Conservation (phyloP, 1,284 basidiomycete genomes). For the Leccinum angustisporum region DNA sequence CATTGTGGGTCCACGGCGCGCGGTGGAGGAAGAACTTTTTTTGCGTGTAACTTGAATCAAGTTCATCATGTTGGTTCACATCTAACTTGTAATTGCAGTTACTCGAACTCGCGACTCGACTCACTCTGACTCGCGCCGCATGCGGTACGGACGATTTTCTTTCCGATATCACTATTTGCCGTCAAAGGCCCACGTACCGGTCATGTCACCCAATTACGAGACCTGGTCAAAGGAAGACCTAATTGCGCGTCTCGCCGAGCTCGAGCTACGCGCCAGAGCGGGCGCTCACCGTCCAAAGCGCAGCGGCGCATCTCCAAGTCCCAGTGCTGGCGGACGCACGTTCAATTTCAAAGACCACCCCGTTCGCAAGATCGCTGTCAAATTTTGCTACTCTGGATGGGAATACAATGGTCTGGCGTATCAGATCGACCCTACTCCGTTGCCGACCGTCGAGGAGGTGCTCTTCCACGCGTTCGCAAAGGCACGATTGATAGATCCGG, state of each 20-base stretch:
- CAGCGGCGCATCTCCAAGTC: conserved; percentile 2
- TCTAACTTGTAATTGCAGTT: neutral
- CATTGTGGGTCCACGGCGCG: neutral
- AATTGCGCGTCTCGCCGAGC: conserved; percentile 55
- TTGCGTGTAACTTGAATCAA: too few relatives aligned
- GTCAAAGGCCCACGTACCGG: conserved; percentile 27
- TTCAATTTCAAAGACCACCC: conserved; percentile 71
- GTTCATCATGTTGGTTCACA: neutral
- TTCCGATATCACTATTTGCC: conserved; percentile 32
- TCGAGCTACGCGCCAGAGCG: conserved; percentile 41
- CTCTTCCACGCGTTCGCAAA: conserved; percentile 82
- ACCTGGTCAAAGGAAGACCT: conserved; percentile 68
- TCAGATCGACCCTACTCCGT: conserved; percentile 64
- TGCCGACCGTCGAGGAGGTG: conserved; percentile 91
- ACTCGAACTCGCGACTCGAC: neutral
- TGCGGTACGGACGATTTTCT: conserved; percentile 28
- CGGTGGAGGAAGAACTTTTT: neutral
- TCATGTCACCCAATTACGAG: conserved; percentile 46
- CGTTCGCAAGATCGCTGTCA: conserved; percentile 86
- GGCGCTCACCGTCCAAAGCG: conserved; percentile 9
- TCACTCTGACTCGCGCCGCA: conserved; percentile 4
- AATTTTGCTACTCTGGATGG: conserved; percentile 91
- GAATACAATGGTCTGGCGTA: conserved; percentile 90
- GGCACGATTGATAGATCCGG: conserved; percentile 72
- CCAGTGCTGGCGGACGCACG: conserved; percentile 23